These are phyloP conservation scores for Musa schizocarpa DNA, from an alignment of 176 grass and related monocot genomes.

Conservation along the genomic window DNA sequence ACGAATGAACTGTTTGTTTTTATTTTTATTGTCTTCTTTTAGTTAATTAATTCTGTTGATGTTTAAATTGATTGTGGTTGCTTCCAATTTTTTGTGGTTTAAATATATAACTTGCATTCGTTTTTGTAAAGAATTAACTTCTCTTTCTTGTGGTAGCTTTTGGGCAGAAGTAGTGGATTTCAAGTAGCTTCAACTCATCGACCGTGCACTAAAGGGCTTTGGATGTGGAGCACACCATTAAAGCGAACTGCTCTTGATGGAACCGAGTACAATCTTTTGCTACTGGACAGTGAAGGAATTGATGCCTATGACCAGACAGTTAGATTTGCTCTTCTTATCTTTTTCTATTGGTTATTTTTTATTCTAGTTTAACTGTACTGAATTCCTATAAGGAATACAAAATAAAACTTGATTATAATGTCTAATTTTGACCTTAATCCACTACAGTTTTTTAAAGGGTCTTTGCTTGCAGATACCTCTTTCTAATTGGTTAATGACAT, in stretches of 20 bases:
- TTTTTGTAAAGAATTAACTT: neutral
- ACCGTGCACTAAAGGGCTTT: conserved; percentile 98
- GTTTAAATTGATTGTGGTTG: neutral
- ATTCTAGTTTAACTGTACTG: neutral
- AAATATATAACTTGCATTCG: neutral
- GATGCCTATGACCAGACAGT: conserved; percentile 99
- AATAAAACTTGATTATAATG: no score
- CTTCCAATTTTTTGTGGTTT: neutral
- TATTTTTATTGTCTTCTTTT: neutral
- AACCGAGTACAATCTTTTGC: conserved; percentile 78
- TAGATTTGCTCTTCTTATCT: conserved; percentile 14
- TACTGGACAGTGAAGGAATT: conserved; percentile 95
- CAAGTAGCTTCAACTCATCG: conserved; percentile 92
- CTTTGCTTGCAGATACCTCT: no score
- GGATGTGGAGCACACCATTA: conserved; percentile 94
- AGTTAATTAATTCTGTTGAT: neutral
- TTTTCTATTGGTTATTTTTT: neutral
- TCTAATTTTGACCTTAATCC: no score
- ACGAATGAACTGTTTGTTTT: neutral
- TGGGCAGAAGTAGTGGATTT: conserved; percentile 83
- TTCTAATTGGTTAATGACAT: no score
- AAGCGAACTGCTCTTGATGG: conserved; percentile 86
- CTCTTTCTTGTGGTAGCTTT: conserved; percentile 37
- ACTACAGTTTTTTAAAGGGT: no score
- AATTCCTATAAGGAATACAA: no score